Conservation (phyloP, 805 yeast species). For the Ogataea sp. region DNA sequence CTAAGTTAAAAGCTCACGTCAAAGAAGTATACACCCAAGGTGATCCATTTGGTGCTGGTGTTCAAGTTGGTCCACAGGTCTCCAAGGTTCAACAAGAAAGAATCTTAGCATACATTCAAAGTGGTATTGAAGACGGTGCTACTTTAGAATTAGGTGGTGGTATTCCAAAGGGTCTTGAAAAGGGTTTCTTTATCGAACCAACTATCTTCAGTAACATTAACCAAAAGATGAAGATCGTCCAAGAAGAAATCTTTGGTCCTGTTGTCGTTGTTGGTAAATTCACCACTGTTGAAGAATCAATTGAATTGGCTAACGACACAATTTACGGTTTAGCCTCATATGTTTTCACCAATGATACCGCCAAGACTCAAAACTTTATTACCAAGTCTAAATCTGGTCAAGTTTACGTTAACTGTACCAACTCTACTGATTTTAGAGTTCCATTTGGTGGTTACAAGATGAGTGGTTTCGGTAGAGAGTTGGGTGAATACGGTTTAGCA, state of each 20-base stretch:
- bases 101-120: conserved; percentile 66
- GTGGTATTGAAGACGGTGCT: conserved; percentile 82
- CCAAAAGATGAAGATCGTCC: conserved; percentile 60
- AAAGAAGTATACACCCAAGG: conserved; percentile 56
- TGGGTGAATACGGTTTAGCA: conserved; percentile 81
- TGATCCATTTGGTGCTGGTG: conserved; percentile 70
- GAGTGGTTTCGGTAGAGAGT: conserved; percentile 91
- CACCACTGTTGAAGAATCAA: conserved; percentile 73
- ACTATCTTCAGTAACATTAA: conserved; percentile 66
- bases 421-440: conserved; percentile 78
- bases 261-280: conserved; percentile 81
- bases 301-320: conserved; percentile 70
- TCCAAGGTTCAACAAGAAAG: conserved; percentile 71
- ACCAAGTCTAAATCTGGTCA: conserved; percentile 52
- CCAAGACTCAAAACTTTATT: conserved; percentile 70
- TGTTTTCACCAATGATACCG: conserved; percentile 69
- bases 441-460: conserved; percentile 92
- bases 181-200: conserved; percentile 63
- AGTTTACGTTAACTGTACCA: conserved; percentile 86
- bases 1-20: conserved; percentile 46
- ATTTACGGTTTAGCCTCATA: conserved; percentile 89
- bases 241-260: conserved; percentile 87
- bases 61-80: conserved; percentile 90
- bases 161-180: conserved; percentile 31
- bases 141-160: conserved; percentile 61